Evolutionary conservation across 495 filamentous ascomycete genomes (phyloP).

Genomic region (Rostrohypoxylon terebratum): DNA sequence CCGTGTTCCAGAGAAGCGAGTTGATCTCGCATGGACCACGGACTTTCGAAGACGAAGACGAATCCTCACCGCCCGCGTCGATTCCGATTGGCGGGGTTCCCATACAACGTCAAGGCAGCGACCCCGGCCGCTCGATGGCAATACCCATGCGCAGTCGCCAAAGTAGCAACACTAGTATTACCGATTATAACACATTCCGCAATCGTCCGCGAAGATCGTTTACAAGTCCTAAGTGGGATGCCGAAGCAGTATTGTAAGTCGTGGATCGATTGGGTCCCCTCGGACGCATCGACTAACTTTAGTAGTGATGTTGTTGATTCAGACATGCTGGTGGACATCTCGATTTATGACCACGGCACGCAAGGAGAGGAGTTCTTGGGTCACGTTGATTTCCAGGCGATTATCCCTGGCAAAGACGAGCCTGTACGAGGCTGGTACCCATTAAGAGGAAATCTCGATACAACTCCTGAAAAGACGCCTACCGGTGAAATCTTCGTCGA

Average conservation of each 20-base stretch:
- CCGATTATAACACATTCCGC: constrained; percentile 77
- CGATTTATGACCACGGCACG: constrained; percentile 85
- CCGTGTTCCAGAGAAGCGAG: constrained; percentile 96
- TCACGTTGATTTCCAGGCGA: constrained; percentile 82
- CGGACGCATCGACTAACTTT: constrained; percentile 51
- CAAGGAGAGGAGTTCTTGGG: constrained; percentile 91
- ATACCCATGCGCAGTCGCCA: constrained; percentile 97
- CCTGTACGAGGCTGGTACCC: constrained; percentile 87
- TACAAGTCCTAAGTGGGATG: constrained; percentile 94
- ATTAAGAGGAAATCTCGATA: constrained; percentile 72
- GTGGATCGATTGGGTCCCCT: constrained; percentile 21
- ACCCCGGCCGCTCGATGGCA: constrained; percentile 84
- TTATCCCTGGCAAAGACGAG: constrained; percentile 71
- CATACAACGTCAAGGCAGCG: constrained; percentile 75
- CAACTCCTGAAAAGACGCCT: constrained; percentile 66
- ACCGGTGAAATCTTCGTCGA: constrained; percentile 93
- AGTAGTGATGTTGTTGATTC: constrained; percentile 92
- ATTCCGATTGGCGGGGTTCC: constrained; percentile 66
- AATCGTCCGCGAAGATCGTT: constrained; percentile 69
- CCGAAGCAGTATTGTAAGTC: constrained; percentile 93
- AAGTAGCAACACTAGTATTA: constrained; percentile 88
- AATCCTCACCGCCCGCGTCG: constrained; percentile 52
- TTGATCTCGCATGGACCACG: constrained; percentile 89
- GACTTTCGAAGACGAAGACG: constrained; percentile 62
- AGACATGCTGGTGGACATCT: constrained; percentile 91